These are phyloP conservation scores for Starmerella gropengiesseri DNA, from an alignment of 805 yeast species.

Conservation along the genomic window DNA sequence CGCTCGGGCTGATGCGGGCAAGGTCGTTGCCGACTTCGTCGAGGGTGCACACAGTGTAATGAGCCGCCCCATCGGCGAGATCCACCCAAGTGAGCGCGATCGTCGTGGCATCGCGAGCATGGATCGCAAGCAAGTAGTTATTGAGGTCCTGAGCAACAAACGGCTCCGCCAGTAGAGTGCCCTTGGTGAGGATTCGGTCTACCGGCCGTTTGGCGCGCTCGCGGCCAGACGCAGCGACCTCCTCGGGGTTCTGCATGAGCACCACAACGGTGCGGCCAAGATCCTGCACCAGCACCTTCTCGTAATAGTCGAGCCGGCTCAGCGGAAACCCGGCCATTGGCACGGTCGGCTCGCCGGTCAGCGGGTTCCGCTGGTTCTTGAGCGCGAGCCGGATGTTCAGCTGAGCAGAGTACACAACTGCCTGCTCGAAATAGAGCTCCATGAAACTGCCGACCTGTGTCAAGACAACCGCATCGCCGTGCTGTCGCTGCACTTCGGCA, in stretches of 20 bases:
- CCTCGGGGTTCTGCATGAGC: slow-evolving; percentile 41
- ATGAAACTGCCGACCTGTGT: slow-evolving; percentile 27
- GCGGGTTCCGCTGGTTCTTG: slow-evolving; percentile 31
- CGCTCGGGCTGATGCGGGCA: slow-evolving; percentile 70
- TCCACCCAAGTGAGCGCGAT: slow-evolving; percentile 75
- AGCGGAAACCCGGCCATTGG: slow-evolving; percentile 86
- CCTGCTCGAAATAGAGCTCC: slow-evolving; percentile 74
- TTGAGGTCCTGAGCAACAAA: slow-evolving; percentile 62
- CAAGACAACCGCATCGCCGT: slow-evolving; percentile 44
- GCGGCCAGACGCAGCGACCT: slow-evolving; percentile 26
- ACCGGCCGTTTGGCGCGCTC: slow-evolving; percentile 46
- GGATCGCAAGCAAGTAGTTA: slow-evolving; percentile 56
- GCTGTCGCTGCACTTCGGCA: slow-evolving; percentile 32
- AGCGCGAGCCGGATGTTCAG: slow-evolving; percentile 62
- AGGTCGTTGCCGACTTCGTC: slow-evolving; percentile 58
- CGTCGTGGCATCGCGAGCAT: slow-evolving; percentile 9
- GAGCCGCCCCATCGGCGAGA: slow-evolving; percentile 66
- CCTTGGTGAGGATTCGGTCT: slow-evolving; percentile 77
- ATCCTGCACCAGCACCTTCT: slow-evolving; percentile 61
- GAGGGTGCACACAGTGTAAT: slow-evolving; percentile 50
- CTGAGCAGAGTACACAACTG: slow-evolving; percentile 56
- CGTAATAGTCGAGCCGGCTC: slow-evolving; percentile 56
- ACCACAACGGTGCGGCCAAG: slow-evolving; percentile 64
- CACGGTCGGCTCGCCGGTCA: slow-evolving; percentile 23
- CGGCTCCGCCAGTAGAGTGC: slow-evolving; percentile 80